Conservation (phyloP, 805 yeast species). For the Candida sakaeoensis region DNA sequence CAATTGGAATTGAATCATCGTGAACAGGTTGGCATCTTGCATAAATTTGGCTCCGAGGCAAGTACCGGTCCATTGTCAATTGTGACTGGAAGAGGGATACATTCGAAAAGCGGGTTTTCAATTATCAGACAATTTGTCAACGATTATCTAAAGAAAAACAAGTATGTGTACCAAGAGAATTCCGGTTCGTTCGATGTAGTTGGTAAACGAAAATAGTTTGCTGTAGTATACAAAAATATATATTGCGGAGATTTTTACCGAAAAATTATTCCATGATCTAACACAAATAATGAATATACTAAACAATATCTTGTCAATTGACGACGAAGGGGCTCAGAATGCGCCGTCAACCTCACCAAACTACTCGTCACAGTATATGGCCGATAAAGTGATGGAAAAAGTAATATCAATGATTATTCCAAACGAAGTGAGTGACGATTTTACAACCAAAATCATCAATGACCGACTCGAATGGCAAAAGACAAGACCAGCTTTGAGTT, state of each 20-base stretch:
- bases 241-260: background rate
- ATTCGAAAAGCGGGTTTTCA: constrained; percentile 56
- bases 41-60: constrained; percentile 32
- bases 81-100: constrained; percentile 70
- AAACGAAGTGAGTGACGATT: constrained; percentile 42
- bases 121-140: constrained; percentile 44
- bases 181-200: constrained; percentile 19
- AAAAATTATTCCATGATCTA: background rate
- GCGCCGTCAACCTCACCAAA: constrained; percentile 1
- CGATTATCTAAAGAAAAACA: constrained; percentile 30
- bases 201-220: constrained; percentile 14
- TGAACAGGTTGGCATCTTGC: constrained; percentile 32
- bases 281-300: constrained; percentile 2
- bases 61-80: constrained; percentile 42
- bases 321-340: constrained; percentile 17
- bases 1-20: constrained; percentile 45
- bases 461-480: constrained; percentile 59
- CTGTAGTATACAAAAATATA: background rate
- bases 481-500: constrained; percentile 63
- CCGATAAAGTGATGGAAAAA: constrained; percentile 72
- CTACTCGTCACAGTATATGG: constrained; percentile 23
- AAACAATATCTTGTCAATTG: constrained; percentile 7
- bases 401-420: constrained; percentile 72
- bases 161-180: constrained; percentile 46
- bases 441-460: constrained; percentile 39